Evolutionary conservation across 768 basidiomycete genomes (phyloP).

Genomic region (Zangia roseola): DNA sequence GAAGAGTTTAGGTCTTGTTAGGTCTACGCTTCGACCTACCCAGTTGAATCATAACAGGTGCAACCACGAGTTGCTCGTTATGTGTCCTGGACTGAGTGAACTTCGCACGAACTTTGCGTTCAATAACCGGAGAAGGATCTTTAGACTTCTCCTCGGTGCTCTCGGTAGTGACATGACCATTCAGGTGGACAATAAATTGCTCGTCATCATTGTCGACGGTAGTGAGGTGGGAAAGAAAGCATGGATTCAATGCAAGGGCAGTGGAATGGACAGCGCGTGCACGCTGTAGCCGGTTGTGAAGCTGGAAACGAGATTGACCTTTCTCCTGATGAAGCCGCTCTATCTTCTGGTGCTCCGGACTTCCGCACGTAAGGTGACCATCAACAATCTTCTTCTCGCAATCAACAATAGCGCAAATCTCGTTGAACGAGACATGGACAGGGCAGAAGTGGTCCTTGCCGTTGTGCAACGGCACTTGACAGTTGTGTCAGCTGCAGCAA

Average conservation of each 20-base stretch:
- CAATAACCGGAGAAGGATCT: too few species aligned
- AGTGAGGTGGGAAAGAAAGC: too few species aligned
- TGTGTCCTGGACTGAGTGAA: background rate
- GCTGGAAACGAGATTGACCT: slow-evolving; percentile 5
- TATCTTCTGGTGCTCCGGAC: too few species aligned
- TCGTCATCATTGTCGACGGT: background rate
- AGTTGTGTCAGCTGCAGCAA: slow-evolving; percentile 1
- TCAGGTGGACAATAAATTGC: background rate
- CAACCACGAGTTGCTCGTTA: slow-evolving; percentile 2
- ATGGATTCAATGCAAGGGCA: too few species aligned
- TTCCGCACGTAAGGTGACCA: too few species aligned
- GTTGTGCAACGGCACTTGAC: background rate
- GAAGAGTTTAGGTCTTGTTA: too few species aligned
- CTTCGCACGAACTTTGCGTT: too few species aligned
- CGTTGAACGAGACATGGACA: background rate
- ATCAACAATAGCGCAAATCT: too few species aligned
- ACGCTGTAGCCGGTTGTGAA: background rate
- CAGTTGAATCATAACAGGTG: too few species aligned
- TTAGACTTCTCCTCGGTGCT: too few species aligned
- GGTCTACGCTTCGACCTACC: too few species aligned
- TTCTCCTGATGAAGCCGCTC: background rate
- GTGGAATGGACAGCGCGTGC: background rate
- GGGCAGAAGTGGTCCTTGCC: background rate
- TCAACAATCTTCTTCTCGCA: too few species aligned
- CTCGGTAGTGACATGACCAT: background rate